Percentiles rank a stretch among this genome's conserved stretches.
Conservation (phyloP, 805 yeast genomes). For the Tetrapisispora taiwanensis region DNA sequence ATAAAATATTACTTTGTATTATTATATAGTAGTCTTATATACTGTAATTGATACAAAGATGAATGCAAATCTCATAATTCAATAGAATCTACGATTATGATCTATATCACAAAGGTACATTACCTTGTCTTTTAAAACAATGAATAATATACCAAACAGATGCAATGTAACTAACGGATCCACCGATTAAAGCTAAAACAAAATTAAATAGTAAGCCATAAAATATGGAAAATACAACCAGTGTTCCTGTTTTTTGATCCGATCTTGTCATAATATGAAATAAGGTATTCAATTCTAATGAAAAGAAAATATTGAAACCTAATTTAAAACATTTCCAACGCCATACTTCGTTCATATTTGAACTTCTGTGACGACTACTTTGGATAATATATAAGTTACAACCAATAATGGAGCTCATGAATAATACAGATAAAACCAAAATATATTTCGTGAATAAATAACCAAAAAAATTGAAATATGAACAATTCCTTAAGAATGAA, state of each 20-base stretch:
- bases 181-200: slow-evolving; percentile 59
- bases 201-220: slow-evolving; percentile 59
- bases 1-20: slow-evolving; percentile 1
- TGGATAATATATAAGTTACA: neutral
- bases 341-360: slow-evolving; percentile 36
- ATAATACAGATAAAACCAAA: neutral
- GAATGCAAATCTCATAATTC: neutral
- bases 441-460: slow-evolving; percentile 52
- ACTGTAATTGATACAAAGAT: neutral
- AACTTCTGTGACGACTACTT: neutral
- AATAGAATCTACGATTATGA: neutral
- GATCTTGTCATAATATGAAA: slow-evolving; percentile 53
- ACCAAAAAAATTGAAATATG: slow-evolving; percentile 73
- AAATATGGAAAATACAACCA: slow-evolving; percentile 56
- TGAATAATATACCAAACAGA: slow-evolving; percentile 55
- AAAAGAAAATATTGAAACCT: slow-evolving; percentile 64
- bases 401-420: neutral
- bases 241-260: slow-evolving; percentile 55
- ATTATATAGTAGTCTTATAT: neutral
- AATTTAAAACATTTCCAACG: slow-evolving; percentile 72
- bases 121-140: slow-evolving; percentile 6
- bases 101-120: neutral
- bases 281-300: slow-evolving; percentile 54
- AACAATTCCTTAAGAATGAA: slow-evolving; percentile 68
- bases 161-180: slow-evolving; percentile 61